Evolutionary conservation across 2,329 filamentous ascomycete genomes (phyloP).

Genomic region (Monosporascus sp.): DNA sequence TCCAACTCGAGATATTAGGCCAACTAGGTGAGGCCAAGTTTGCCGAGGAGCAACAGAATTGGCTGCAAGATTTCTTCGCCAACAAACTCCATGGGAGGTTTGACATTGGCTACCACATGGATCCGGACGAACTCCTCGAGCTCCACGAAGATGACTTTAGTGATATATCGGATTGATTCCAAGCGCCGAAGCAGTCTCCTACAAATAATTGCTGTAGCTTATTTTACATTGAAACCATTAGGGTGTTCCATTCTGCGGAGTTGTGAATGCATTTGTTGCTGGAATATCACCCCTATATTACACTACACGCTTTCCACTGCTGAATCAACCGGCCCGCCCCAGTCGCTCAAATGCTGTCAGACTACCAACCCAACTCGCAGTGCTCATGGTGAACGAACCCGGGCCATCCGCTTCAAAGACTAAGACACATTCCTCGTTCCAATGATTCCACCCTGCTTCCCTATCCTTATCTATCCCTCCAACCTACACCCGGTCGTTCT

Average conservation of each 20-base stretch:
- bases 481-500: constrained; percentile 15
- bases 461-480: constrained; percentile 6
- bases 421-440: neutral
- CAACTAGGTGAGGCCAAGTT: constrained; percentile 27
- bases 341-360: too few relatives aligned
- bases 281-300: too few relatives aligned
- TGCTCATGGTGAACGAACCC: too few relatives aligned
- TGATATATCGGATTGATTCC: constrained; percentile 15
- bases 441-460: neutral
- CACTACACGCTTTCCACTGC: too few relatives aligned
- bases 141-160: constrained; percentile 31
- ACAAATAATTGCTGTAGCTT: neutral
- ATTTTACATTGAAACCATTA: too few relatives aligned
- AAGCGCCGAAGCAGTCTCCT: constrained; percentile 5
- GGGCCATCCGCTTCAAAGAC: too few relatives aligned
- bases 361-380: too few relatives aligned
- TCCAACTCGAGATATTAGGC: constrained; percentile 30
- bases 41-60: constrained; percentile 17
- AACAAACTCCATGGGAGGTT: constrained; percentile 26
- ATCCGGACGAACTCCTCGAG: constrained; percentile 32
- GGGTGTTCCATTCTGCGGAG: too few relatives aligned
- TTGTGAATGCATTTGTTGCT: too few relatives aligned
- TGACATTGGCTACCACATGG: constrained; percentile 26
- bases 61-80: constrained; percentile 20
- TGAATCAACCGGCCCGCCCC: too few relatives aligned